Evolutionary conservation across 768 basidiomycete species (phyloP).

Genomic region (Boletus barrowsii): DNA sequence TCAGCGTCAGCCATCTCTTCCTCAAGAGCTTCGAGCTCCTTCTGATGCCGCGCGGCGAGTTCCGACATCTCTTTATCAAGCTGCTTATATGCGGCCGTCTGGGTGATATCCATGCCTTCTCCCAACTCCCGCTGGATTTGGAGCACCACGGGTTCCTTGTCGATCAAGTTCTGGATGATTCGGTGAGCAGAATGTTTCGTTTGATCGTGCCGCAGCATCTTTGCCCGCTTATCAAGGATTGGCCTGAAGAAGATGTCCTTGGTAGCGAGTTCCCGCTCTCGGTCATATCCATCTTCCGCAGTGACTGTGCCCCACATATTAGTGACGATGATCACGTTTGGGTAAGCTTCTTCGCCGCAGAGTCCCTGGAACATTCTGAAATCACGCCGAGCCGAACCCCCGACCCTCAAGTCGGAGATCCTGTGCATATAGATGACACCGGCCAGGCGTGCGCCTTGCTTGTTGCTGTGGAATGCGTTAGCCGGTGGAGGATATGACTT

Average conservation of each 20-base stretch:
- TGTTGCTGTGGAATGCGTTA: slow-evolving; percentile 28
- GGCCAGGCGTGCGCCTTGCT: slow-evolving; percentile 37
- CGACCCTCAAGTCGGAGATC: slow-evolving; percentile 48
- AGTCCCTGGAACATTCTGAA: slow-evolving; percentile 51
- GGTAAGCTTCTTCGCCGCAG: slow-evolving; percentile 50
- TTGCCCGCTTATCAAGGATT: slow-evolving; percentile 45
- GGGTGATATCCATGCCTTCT: slow-evolving; percentile 44
- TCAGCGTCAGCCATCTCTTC: slow-evolving; percentile 48
- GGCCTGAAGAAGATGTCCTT: slow-evolving; percentile 48
- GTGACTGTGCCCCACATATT: slow-evolving; percentile 50
- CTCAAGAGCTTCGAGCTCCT: slow-evolving; percentile 46
- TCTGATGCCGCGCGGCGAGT: slow-evolving; percentile 41
- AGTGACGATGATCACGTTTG: slow-evolving; percentile 50
- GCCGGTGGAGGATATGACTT: neutral
- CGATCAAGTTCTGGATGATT: slow-evolving; percentile 43
- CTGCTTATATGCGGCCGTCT: slow-evolving; percentile 53
- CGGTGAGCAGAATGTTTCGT: slow-evolving; percentile 42
- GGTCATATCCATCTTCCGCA: slow-evolving; percentile 32
- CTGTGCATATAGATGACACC: slow-evolving; percentile 55
- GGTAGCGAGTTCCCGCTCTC: slow-evolving; percentile 44
- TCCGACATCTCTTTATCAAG: slow-evolving; percentile 48
- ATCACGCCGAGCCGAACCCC: slow-evolving; percentile 46
- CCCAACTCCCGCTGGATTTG: slow-evolving; percentile 56
- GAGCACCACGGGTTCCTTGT: slow-evolving; percentile 40
- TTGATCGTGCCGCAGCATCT: slow-evolving; percentile 41